Evolutionary conservation across 148 eudicot genomes (phyloP).

Genomic region (Vaccinium corymbosum): DNA sequence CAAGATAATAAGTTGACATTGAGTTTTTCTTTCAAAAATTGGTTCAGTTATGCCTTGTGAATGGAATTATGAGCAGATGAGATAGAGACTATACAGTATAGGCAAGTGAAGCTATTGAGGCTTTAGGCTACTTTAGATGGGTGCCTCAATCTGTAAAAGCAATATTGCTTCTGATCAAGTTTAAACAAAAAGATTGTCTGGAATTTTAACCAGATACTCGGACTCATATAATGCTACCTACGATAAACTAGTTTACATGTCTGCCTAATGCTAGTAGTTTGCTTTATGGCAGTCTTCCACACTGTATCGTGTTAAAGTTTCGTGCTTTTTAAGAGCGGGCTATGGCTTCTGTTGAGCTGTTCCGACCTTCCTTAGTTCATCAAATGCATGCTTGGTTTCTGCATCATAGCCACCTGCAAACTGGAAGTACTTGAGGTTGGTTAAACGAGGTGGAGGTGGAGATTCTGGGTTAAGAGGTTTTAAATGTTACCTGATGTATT

Average conservation of each 20-base stretch:
- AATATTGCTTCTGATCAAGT: not conserved
- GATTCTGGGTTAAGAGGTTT: not conserved
- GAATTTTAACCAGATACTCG: constrained; percentile 6
- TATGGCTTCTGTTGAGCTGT: constrained; percentile 20
- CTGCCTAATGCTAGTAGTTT: constrained; percentile 8
- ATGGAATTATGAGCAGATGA: not conserved
- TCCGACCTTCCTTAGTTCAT: constrained; percentile 37
- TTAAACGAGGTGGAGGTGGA: not conserved
- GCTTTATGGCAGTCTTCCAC: constrained; percentile 2
- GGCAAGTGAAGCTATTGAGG: not conserved
- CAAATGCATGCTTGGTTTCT: constrained; percentile 51
- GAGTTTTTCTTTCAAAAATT: not conserved
- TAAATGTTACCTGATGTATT: constrained; percentile 67
- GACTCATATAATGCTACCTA: not conserved
- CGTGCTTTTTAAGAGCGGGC: not conserved
- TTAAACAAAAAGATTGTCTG: not conserved
- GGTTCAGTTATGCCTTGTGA: not conserved
- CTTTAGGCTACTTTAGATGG: not conserved
- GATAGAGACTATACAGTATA: not conserved
- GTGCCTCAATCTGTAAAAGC: not conserved
- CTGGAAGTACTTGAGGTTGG: constrained; percentile 28
- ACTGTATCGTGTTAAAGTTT: not conserved
- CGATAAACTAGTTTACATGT: constrained; percentile 16
- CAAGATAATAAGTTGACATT: not conserved
- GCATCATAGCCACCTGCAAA: constrained; percentile 77